Evolutionary conservation across 495 filamentous ascomycete genomes (phyloP).

Genomic region (Hypoxylon fuscum): DNA sequence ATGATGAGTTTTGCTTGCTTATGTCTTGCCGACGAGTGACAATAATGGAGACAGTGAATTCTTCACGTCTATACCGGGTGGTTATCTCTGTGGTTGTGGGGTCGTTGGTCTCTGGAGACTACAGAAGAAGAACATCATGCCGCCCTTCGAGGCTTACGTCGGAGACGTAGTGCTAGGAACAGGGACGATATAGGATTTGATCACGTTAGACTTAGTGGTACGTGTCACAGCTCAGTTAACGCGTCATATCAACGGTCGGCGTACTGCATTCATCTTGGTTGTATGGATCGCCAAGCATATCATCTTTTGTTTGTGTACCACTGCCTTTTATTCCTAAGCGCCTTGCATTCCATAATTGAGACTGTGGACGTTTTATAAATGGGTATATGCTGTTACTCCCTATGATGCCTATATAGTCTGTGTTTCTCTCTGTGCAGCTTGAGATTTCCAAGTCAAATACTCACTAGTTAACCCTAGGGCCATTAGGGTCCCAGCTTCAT

Average conservation of each 20-base stretch:
- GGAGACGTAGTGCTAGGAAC: not conserved
- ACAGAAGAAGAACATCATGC: not conserved
- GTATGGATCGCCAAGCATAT: too few relatives aligned
- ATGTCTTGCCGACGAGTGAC: not conserved
- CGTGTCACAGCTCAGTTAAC: not conserved
- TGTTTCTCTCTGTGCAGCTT: not conserved
- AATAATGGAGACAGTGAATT: not conserved
- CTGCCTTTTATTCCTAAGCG: not conserved
- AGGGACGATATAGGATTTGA: not conserved
- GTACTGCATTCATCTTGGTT: too few relatives aligned
- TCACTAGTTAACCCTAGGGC: not conserved
- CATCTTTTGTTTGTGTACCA: not conserved
- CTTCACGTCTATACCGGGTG: not conserved
- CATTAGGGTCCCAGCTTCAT: not conserved
- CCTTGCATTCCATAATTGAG: not conserved
- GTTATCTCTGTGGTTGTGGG: not conserved
- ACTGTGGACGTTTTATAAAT: not conserved
- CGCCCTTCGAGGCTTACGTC: not conserved
- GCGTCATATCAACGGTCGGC: too few relatives aligned
- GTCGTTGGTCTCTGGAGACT: not conserved
- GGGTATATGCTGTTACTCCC: not conserved
- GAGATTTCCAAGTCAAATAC: not conserved
- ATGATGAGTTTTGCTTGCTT: not conserved
- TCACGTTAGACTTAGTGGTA: not conserved
- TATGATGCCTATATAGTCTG: not conserved